Evolutionary conservation across 2,329 filamentous ascomycete species (phyloP), one percentile per base, ranked within the genome.

Genomic region (Fusarium sp.): DNA sequence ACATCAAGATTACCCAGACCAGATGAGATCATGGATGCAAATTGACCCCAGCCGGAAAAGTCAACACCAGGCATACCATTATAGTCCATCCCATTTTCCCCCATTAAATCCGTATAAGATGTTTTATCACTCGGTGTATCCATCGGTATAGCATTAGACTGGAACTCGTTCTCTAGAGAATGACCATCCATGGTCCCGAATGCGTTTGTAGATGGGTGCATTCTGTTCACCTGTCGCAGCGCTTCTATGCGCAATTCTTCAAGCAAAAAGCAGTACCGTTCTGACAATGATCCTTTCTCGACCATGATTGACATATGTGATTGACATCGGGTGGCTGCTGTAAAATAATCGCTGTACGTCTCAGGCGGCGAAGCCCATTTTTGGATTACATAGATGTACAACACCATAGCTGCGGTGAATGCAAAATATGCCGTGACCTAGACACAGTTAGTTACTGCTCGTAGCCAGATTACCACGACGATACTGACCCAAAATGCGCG

Each of bases 381-480:
- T 13, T 75, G 73, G 2, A 75, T 75, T 3, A 75, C 73, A 3
- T 75, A 75, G 48, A 75, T 72, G 18, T 75, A 74, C 2, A 75
- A 67, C 4, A 75, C 63, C 34, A 75, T 74, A 1, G 71, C 67
- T 5, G 73, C 73, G 1, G 73, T 75, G 6, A 75, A 75, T 2
- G 73, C 73, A 48, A 75, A 75, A 14, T 75, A 75, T 10, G 69
- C 69, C 3, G 73, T 75, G 9, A 75, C 71, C 73, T 75, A 2
- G 2, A 11, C 1, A 2, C 3, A 4, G 45, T 71, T 3, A 74
- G 69, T 9, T 25, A 25, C 7, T 25, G 25, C 25, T 25, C 8
- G 25, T 25, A 25, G 25, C 25, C 25, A 26, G 25, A 26, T 26
- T 26, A 26, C 25, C 25, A 26, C 8, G 25, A 26, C 25, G 25